Evolutionary conservation across 2,329 filamentous ascomycete species (phyloP), one percentile per base, ranked within the genome.

Genomic region (Cladosporium phlei): DNA sequence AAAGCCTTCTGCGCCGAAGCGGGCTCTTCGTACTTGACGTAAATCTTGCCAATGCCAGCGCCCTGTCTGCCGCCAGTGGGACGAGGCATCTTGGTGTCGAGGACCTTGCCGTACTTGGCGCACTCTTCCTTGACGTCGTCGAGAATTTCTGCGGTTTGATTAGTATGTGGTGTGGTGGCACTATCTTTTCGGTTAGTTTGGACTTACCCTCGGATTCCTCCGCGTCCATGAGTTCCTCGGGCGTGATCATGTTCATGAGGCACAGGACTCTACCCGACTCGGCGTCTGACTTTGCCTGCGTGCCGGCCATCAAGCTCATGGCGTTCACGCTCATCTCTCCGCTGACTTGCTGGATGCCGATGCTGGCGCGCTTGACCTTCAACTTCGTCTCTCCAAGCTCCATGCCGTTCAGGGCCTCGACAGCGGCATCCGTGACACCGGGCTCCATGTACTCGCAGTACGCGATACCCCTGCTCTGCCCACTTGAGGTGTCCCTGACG

Each of bases 221-320:
- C 42, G 83, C 83, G 63, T 97, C 90, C 69, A 96, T 82, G 19
- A 98, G 74, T 69, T 98, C 93, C 59, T 98, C 93, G 0, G 89
- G 78, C 0, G 93, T 98, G 27, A 98, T 91, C 93, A 98, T 98
- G 73, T 98, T 98, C 62, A 98, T 79, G 52, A 98, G 74, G 69
- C 95, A 91, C 51, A 98, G 67, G 12, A 98, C 91, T 47, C 87
- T 80, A 55, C 86, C 86, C 50, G 84, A 82, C 57, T 95, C 89
- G 25, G 86, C 74, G 50, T 90, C 86, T 47, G 78, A 78, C 28
- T 86, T 85, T 3, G 83, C 88, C 30, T 57, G 57, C 16, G 93
- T 95, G 48, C 91, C 90, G 28, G 93, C 93, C 59, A 98, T 86
- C 79, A 96, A 89, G 40, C 90, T 95, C 83, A 98, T 97, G 53